Base-by-base conservation (phyloP, 164 flowering plant species). In the Stephania cephalantha region DNA sequence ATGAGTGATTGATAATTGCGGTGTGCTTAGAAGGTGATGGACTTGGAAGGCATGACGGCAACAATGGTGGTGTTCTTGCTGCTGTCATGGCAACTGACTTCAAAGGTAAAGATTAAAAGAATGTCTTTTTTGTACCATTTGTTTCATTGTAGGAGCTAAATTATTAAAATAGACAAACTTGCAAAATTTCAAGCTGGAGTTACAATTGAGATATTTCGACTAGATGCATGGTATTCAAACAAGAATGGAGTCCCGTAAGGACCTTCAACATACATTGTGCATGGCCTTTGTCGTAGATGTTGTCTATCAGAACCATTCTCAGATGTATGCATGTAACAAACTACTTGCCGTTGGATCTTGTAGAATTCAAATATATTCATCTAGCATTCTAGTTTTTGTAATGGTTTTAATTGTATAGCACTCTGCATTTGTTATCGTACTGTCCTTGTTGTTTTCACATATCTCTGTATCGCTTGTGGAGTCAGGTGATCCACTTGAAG, bases 61-160 rank as follows among this genome's bases (percentile, higher is more conserved):
- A 82, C 82, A 96, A 92, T 81, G 99, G 99, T 75, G 99, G 99
- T n/a, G 73, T 93, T 79, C 95, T 95, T 73, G 91, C 88, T 75
- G 78, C 86, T 46, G 81, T 93, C 69, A 81, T 93, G 84, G 96
- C 98, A 44, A 90, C 99, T 78, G 97, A 91, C 72, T 91, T 95
- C 82, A 95, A 93, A 88, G 99, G 99, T 95, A 79, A 71, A 15
- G 12, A 65, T n/a, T n/a, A n/a, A n/a, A n/a, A n/a, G n/a, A 35
- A 11, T 15, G 29, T 31, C 29, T 53, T 61, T 35, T 7, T 6
- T 35, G 7, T 73, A n/a, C n/a, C 68, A 20, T 77, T 15, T 45
- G 22, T 65, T 71, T 61, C 35, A 55, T 2, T 20, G n/a, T 64
- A 35, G 65, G 45, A 48, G 11, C 55, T 70, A 25, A 75, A 29